phyloP scores from a whole-genome alignment of 2,329 filamentous ascomycete species.

The Fusarium caatingaense region DNA sequence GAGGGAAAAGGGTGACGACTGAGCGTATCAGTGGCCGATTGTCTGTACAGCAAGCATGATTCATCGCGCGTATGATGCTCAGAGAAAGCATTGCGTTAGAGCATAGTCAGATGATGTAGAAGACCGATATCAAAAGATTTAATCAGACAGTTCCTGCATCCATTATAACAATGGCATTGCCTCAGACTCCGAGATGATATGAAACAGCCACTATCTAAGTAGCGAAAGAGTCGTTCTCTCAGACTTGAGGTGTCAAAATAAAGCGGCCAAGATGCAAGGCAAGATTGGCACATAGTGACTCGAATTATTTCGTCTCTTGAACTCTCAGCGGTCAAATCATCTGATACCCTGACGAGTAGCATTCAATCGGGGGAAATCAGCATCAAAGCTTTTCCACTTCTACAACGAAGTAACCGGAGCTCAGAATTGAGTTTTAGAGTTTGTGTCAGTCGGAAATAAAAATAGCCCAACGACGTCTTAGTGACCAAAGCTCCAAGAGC shows the following conservation, averaged over 20 bases:
- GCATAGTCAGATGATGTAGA: background rate
- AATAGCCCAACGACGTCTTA: background rate
- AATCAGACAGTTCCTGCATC: background rate
- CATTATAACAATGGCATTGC: background rate
- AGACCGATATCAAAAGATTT: background rate
- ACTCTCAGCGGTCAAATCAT: background rate
- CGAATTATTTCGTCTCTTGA: background rate
- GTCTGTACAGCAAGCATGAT: background rate
- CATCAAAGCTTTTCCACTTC: background rate
- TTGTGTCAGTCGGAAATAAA: background rate
- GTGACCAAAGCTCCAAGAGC: background rate
- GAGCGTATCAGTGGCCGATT: background rate
- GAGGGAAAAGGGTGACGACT: background rate
- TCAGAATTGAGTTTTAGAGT: slow-evolving; percentile 6
- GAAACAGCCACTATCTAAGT: background rate
- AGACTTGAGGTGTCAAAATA: background rate
- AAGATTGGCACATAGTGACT: background rate
- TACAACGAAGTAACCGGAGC: background rate
- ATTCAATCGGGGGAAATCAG: background rate
- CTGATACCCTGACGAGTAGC: background rate
- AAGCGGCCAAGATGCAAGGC: background rate
- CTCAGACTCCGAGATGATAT: background rate
- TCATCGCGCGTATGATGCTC: background rate
- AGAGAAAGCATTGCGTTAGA: background rate
- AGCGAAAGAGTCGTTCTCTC: background rate